phyloP scores from a whole-genome alignment of 2,329 filamentous ascomycete genomes.

The Epichloe festucae region DNA sequence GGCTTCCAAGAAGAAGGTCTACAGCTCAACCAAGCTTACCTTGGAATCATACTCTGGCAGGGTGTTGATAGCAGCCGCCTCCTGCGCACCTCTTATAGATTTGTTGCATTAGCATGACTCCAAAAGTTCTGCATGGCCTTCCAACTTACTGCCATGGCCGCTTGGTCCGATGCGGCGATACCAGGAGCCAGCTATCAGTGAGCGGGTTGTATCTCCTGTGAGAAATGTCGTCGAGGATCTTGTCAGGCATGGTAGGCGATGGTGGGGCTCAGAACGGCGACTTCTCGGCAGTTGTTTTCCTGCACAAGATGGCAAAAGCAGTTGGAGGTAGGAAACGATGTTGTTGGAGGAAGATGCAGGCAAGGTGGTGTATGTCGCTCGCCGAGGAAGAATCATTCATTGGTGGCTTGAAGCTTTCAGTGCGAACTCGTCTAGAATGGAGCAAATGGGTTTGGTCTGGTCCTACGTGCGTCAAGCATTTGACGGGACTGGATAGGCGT shows the following conservation, averaged over 20 bases:
- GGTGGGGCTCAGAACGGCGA: not conserved
- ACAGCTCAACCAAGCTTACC: slow-evolving; percentile 24
- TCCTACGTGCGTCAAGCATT: too few species aligned
- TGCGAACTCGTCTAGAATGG: not conserved
- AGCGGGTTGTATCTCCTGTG: slow-evolving; percentile 90
- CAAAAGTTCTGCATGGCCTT: not conserved
- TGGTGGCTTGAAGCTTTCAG: not conserved
- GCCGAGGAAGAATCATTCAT: too few species aligned
- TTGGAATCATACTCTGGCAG: slow-evolving; percentile 72
- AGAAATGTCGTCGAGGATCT: slow-evolving; percentile 86
- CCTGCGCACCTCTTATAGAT: slow-evolving; percentile 58
- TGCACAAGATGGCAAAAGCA: too few species aligned
- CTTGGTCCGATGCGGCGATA: slow-evolving; percentile 93
- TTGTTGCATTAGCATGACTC: not conserved
- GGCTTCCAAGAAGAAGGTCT: not conserved
- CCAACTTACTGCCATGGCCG: slow-evolving; percentile 84
- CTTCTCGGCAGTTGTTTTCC: not conserved
- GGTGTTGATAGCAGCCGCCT: slow-evolving; percentile 52
- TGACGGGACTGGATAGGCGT: too few species aligned
- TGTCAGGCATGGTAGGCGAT: slow-evolving; percentile 48
- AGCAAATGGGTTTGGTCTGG: not conserved
- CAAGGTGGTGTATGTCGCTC: too few species aligned
- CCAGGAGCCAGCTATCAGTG: slow-evolving; percentile 80
- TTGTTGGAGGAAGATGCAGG: too few species aligned
- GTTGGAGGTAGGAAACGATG: not conserved